Conservation (phyloP, 176 grass and related monocot species). For the Neostapfia colusana region DNA sequence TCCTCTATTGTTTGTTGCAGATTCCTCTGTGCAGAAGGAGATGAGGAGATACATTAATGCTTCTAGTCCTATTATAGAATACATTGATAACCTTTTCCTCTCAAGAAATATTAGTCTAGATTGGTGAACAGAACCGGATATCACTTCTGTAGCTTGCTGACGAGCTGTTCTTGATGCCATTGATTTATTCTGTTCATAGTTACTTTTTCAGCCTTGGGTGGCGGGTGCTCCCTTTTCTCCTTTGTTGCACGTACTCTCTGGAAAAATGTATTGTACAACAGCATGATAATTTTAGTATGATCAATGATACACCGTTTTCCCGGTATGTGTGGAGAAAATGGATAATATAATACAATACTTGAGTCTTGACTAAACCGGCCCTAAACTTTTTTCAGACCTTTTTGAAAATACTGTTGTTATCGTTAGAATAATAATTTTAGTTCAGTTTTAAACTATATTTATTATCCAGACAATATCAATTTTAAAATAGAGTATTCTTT, state of each 20-base stretch:
- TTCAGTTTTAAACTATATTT: no score
- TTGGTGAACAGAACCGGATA: constrained; percentile 62
- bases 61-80: constrained; percentile 75
- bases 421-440: no score
- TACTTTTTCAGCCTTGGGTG: constrained; percentile 45
- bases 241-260: constrained; percentile 20
- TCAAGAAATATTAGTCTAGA: constrained; percentile 86
- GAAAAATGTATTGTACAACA: constrained; percentile 35
- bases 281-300: constrained; percentile 39
- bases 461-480: no score
- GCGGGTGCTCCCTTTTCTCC: constrained; percentile 33
- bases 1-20: constrained; percentile 44
- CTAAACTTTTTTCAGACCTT: no score
- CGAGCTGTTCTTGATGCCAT: constrained; percentile 40
- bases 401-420: no score
- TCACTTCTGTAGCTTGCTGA: constrained; percentile 30
- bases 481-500: no score
- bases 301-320: neutral
- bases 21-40: constrained; percentile 78
- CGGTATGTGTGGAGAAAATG: neutral
- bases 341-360: neutral
- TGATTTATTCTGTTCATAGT: constrained; percentile 34
- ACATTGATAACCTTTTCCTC: constrained; percentile 94
- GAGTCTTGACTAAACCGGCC: neutral
- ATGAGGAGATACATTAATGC: constrained; percentile 95